These are phyloP conservation scores for Aspergillus puulaauensis DNA, from an alignment of 2,329 filamentous ascomycete genomes.

Conservation along the genomic window DNA sequence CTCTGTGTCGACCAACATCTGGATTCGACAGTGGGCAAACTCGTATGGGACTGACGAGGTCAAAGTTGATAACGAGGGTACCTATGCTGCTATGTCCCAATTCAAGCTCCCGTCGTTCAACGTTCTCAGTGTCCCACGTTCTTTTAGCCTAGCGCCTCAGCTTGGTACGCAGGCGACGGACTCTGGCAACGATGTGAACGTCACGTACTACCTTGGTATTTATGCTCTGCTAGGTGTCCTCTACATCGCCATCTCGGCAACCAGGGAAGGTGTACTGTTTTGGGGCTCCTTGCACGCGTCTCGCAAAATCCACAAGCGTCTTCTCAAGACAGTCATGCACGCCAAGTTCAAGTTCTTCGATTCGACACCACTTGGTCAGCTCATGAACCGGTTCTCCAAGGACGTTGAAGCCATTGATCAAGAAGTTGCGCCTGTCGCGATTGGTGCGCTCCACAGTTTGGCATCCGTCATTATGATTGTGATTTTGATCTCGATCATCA, in stretches of 20 bases:
- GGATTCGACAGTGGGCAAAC: conserved; percentile 95
- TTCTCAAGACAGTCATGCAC: conserved; percentile 77
- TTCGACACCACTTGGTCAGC: conserved; percentile 87
- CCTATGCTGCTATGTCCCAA: conserved; percentile 41
- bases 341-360: conserved; percentile 99
- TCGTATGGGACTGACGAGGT: conserved; percentile 64
- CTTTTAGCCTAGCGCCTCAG: conserved; percentile 32
- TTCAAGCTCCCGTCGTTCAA: conserved; percentile 40
- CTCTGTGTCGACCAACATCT: conserved; percentile 84
- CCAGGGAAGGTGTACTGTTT: conserved; percentile 86
- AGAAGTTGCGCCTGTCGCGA: conserved; percentile 89
- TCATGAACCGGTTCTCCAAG: conserved; percentile 99
- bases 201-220: conserved; percentile 77
- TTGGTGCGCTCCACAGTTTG: conserved; percentile 68
- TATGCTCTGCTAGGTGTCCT: conserved; percentile 77
- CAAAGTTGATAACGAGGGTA: conserved; percentile 32
- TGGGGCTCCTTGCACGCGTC: conserved; percentile 88
- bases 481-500: conserved; percentile 81
- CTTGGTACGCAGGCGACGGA: conserved; percentile 22
- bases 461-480: conserved; percentile 79
- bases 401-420: conserved; percentile 94
- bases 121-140: conserved; percentile 35
- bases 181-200: conserved; percentile 61
- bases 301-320: conserved; percentile 72
- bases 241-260: conserved; percentile 78